A percentile compares a stretch with the other conserved stretches of the same genome.
Conservation (phyloP, 805 yeast species). For the Barnettozyma siamensis region DNA sequence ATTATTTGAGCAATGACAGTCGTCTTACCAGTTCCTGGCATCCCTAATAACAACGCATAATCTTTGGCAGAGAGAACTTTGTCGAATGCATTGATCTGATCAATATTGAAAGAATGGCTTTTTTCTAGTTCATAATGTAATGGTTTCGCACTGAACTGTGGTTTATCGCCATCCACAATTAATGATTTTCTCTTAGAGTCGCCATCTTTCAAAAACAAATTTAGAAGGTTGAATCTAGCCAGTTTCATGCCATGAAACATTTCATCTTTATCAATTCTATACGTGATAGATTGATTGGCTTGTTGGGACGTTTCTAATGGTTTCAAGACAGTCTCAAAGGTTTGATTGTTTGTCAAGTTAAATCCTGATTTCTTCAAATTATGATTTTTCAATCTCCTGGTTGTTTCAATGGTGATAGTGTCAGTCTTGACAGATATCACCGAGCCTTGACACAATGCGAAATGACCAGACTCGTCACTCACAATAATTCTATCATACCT, state of each 20-base stretch:
- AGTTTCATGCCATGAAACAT: conserved; percentile 67
- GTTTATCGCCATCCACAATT: conserved; percentile 29
- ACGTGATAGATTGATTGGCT: conserved; percentile 25
- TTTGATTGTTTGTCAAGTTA: conserved; percentile 40
- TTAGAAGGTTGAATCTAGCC: conserved; percentile 71
- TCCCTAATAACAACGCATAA: conserved; percentile 79
- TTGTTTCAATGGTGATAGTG: conserved; percentile 43
- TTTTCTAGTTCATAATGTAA: conserved; percentile 17
- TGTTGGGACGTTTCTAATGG: conserved; percentile 14
- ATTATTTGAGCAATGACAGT: conserved; percentile 81
- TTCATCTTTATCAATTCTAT: conserved; percentile 77
- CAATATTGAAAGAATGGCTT: conserved; percentile 47
- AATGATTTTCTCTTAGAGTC: conserved; percentile 28
- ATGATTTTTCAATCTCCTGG: conserved; percentile 44
- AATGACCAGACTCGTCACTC: conserved; percentile 78
- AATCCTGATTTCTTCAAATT: conserved; percentile 33
- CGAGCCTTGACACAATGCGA: conserved; percentile 62
- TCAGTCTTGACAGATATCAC: conserved; percentile 40
- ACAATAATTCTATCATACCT: conserved; percentile 61
- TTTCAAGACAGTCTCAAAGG: conserved; percentile 42
- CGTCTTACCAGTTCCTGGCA: conserved; percentile 98
- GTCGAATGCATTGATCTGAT: conserved; percentile 66
- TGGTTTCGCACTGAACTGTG: conserved; percentile 23
- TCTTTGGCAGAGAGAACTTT: conserved; percentile 61
- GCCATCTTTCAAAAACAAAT: conserved; percentile 49